Base-by-base conservation (phyloP, 1,139 yeast species). In the Suhomyces bolitotheri region DNA sequence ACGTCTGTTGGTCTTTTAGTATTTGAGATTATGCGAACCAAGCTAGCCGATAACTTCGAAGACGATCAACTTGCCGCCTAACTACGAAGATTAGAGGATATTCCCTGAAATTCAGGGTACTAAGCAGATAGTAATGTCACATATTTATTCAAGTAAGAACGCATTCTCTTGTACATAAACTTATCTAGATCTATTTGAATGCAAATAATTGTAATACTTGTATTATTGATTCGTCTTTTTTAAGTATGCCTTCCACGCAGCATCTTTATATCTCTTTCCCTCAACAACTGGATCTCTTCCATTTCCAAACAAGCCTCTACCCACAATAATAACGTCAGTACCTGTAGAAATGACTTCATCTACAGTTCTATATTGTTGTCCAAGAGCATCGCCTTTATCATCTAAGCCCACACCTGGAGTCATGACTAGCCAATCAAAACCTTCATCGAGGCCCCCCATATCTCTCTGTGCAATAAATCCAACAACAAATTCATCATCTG, bases 351-450 rank as follows among this genome's bases (percentile, higher is more conserved):
- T 69, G 19, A 89, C 98, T 43, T 86, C 87, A 48, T 79, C 80
- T 3, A 92, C 98, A 6, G 96, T 80, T 59, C 98, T 76, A 62
- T 94, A 94, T 62, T 92, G 98, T 64, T 94, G 99, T 15, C 99
- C 99, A 44, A 92, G 73, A 1, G 81, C 80, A 59, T 92, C 99
- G n/a, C 97, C 97, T 61, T 83, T 92, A 54, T 90, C 97, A 56
- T 90, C 98, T 40, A 94, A 73, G 2, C 97, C 97, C 29, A 94
- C 98, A 41, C 99, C 99, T 0, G 99, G 99, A 1, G 98, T 92
- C 90, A 94, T 80, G 38, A 89, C 78, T 35, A 94, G 65, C 96
- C 97, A 94, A 62, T 92, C 98, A 52, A 84, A 89, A 0, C 89
- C 92, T 55, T 82, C 90, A 4, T 78, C 83, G 33, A 72, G 66